Percentiles rank a stretch among this genome's conserved stretches.
Evolutionary conservation across 83 land plant genomes (phyloP).

Genomic region (Larix sibirica): DNA sequence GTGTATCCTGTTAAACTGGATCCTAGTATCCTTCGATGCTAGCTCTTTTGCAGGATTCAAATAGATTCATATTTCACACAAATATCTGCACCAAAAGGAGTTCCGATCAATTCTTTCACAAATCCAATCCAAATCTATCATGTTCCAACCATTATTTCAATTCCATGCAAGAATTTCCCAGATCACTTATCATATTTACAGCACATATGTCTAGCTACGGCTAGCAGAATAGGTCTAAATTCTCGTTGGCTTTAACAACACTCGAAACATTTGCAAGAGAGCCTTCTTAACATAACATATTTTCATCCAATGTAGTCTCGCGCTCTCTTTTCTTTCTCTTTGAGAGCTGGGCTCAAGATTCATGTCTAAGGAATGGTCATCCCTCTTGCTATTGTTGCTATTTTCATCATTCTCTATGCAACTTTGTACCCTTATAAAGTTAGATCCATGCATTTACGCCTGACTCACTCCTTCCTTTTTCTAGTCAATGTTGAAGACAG

Average conservation of each 20-base stretch:
- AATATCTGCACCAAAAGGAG: constrained; percentile 44
- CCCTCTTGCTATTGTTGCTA: background rate
- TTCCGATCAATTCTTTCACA: constrained; percentile 69
- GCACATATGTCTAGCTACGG: constrained; percentile 13
- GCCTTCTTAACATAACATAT: background rate
- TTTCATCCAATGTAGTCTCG: background rate
- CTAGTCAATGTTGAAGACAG: constrained; percentile 15
- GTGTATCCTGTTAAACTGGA: no score
- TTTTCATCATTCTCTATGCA: constrained; percentile 23
- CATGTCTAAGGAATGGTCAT: constrained; percentile 16
- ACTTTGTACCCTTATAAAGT: constrained; percentile 21
- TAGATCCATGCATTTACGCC: constrained; percentile 12
- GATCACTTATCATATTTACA: constrained; percentile 21
- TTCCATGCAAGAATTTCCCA: constrained; percentile 16
- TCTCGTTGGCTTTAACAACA: constrained; percentile 8
- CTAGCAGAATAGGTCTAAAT: constrained; percentile 23
- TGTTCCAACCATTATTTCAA: constrained; percentile 63
- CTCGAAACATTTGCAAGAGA: background rate
- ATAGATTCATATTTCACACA: constrained; percentile 39
- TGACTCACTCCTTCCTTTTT: constrained; percentile 27
- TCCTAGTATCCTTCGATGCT: no score
- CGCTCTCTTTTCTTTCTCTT: constrained; percentile 10
- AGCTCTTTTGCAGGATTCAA: constrained; percentile 21
- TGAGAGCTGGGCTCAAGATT: constrained; percentile 11
- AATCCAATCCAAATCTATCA: constrained; percentile 88